Percentiles rank a stretch among this genome's conserved stretches.
Conservation (phyloP, 2,329 filamentous ascomycete genomes). For the Coniochaeta sp. region DNA sequence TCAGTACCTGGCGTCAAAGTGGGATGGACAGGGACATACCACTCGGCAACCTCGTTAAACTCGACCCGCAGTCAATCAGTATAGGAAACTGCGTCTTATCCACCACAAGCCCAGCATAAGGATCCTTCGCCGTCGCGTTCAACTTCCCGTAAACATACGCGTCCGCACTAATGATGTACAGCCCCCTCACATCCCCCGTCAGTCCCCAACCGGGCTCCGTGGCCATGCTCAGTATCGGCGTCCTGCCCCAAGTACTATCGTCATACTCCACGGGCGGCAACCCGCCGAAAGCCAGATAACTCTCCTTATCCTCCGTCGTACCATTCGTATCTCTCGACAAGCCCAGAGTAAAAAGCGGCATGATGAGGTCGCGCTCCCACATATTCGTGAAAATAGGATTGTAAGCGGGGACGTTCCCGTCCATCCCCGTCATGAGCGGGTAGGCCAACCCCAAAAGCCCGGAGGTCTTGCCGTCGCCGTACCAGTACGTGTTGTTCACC, state of each 20-base stretch:
- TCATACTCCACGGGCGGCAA: constrained; percentile 33
- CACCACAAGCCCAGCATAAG: constrained; percentile 6
- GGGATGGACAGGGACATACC: constrained; percentile 8
- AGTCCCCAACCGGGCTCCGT: constrained; percentile 10
- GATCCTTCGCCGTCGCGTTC: constrained; percentile 3
- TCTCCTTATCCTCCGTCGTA: constrained; percentile 21
- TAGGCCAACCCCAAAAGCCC: constrained; percentile 46
- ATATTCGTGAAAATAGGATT: constrained; percentile 42
- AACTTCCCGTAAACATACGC: constrained; percentile 15
- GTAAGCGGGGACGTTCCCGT: constrained; percentile 26
- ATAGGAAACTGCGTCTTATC: constrained; percentile 19
- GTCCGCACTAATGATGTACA: constrained; percentile 20
- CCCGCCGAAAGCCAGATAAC: constrained; percentile 41
- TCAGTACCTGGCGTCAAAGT: neutral
- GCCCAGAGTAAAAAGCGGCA: constrained; percentile 40
- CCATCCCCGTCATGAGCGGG: constrained; percentile 36
- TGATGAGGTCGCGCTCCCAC: constrained; percentile 32
- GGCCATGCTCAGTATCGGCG: constrained; percentile 17
- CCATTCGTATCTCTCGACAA: constrained; percentile 26
- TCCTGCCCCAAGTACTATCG: constrained; percentile 15
- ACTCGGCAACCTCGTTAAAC: constrained; percentile 17
- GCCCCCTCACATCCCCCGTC: constrained; percentile 13
- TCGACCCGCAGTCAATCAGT: constrained; percentile 19
- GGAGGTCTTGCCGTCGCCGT: constrained; percentile 35
- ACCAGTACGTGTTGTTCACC: constrained; percentile 32